These are phyloP conservation scores for Solanum infundibuliforme DNA, from an alignment of 257 asterid genomes.

Conservation along the genomic window DNA sequence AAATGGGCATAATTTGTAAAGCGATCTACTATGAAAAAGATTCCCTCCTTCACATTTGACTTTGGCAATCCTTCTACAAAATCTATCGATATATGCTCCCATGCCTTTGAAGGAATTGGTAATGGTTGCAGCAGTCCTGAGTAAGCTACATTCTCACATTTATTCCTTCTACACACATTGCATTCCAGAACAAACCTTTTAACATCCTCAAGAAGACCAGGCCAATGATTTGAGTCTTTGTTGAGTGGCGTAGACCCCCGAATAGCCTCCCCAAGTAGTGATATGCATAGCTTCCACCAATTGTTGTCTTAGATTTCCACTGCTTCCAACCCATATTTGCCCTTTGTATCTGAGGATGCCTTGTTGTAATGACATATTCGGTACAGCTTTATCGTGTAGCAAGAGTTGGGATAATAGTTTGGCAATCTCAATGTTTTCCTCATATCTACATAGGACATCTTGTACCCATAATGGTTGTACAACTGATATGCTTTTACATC, in stretches of 20 bases:
- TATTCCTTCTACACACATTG: neutral
- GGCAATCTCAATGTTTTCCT: neutral
- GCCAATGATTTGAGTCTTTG: neutral
- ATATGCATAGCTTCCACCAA: neutral
- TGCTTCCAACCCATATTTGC: neutral
- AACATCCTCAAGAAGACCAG: neutral
- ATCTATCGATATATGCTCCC: neutral
- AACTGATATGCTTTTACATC: neutral
- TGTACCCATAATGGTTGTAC: neutral
- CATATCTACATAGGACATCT: neutral
- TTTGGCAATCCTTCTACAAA: neutral
- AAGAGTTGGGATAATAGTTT: neutral
- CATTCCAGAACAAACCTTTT: neutral
- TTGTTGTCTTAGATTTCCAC: neutral
- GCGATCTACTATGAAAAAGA: neutral
- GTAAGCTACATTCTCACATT: neutral
- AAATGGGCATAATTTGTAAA: neutral
- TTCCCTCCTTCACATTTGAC: neutral
- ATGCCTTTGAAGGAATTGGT: neutral
- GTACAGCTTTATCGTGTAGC: neutral
- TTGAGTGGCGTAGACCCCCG: neutral
- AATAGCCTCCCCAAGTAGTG: neutral
- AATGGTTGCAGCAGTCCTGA: neutral
- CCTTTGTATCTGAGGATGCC: neutral
- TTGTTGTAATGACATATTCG: neutral